phyloP scores from a whole-genome alignment of 805 yeast genomes.

The Candida koratica region DNA sequence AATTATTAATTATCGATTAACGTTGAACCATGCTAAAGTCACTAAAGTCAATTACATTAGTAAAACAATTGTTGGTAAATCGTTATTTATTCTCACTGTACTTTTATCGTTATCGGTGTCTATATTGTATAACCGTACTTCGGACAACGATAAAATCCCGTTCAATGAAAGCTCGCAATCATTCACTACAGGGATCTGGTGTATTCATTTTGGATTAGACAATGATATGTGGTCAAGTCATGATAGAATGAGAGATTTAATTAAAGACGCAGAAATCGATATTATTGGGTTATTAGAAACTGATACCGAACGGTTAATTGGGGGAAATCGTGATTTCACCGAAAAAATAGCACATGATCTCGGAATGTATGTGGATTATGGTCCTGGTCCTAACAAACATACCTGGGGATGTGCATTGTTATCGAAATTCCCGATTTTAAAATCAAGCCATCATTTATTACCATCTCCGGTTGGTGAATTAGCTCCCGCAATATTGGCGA shows the following conservation, averaged over 20 bases:
- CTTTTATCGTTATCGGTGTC: constrained; percentile 52
- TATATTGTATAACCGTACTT: constrained; percentile 49
- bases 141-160: constrained; percentile 33
- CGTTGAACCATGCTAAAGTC: constrained; percentile 21
- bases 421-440: constrained; percentile 89
- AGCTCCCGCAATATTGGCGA: constrained; percentile 97
- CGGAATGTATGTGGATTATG: constrained; percentile 92
- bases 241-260: constrained; percentile 78
- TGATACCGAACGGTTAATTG: constrained; percentile 89
- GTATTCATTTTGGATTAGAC: constrained; percentile 94
- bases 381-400: constrained; percentile 97
- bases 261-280: constrained; percentile 83
- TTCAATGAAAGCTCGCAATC: constrained; percentile 50
- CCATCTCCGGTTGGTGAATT: constrained; percentile 98
- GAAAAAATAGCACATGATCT: constrained; percentile 88
- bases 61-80: constrained; percentile 19
- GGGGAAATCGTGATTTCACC: constrained; percentile 93
- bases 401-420: constrained; percentile 96
- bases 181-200: constrained; percentile 96
- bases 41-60: constrained; percentile 20
- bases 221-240: constrained; percentile 98
- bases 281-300: constrained; percentile 87
- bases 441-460: constrained; percentile 83
- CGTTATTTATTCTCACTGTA: constrained; percentile 35
- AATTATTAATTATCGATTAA: constrained; percentile 34